A percentile compares a stretch with the other conserved stretches of the same genome.
Conservation (phyloP, 2,329 filamentous ascomycete genomes). For the Colletotrichum musae region DNA sequence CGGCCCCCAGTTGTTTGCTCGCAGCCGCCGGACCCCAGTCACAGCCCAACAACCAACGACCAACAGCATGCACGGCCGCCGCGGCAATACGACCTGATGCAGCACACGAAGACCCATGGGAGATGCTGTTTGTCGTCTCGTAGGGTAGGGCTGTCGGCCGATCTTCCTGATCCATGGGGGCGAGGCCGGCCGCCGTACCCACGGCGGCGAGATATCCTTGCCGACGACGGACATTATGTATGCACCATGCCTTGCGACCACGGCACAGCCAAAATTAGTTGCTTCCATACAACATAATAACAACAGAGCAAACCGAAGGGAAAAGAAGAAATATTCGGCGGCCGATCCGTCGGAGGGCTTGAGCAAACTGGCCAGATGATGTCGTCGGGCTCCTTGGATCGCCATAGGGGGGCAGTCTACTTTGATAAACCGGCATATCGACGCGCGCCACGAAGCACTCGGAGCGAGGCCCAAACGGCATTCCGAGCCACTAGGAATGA, state of each 20-base stretch:
- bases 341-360: too few species aligned
- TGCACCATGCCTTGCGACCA: too few species aligned
- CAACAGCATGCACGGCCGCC: not conserved
- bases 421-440: not conserved
- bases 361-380: not conserved
- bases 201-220: not conserved
- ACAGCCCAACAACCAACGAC: not conserved
- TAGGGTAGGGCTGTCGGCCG: not conserved
- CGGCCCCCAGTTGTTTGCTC: not conserved
- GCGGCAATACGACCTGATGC: not conserved
- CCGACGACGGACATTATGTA: too few species aligned
- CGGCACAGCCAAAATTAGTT: too few species aligned
- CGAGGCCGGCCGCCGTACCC: too few species aligned
- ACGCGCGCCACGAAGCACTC: constrained; percentile 2
- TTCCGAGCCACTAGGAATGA: not conserved
- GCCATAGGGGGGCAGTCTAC: not conserved
- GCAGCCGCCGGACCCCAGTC: not conserved
- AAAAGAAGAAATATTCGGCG: too few species aligned
- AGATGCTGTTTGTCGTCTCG: not conserved
- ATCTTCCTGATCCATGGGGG: not conserved
- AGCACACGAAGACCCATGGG: not conserved
- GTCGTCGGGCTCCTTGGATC: not conserved
- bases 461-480: not conserved
- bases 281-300: too few species aligned
- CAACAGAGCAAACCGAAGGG: too few species aligned